Evolutionary conservation across 139 green algal species (phyloP).

Genomic region (Micractinium sp.): DNA sequence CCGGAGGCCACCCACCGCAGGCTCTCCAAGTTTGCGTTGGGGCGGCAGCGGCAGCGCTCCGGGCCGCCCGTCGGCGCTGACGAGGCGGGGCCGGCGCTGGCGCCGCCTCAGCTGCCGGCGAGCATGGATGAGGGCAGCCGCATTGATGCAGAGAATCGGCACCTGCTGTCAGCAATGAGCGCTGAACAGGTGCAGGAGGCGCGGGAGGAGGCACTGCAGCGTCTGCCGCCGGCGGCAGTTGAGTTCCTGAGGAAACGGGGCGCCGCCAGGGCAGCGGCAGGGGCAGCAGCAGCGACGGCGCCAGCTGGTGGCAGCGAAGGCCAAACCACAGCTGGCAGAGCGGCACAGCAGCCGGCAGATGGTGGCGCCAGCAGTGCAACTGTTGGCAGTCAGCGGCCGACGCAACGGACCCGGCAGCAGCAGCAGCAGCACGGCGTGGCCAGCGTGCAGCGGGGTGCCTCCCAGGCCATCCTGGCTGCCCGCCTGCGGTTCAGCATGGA

Average conservation of each 20-base stretch:
- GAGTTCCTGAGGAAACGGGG: slow-evolving; percentile 46
- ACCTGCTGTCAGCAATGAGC: slow-evolving; percentile 40
- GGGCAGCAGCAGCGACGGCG: neutral
- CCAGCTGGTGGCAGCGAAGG: neutral
- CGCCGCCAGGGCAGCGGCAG: neutral
- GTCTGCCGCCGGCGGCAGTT: slow-evolving; percentile 15
- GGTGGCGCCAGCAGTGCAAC: neutral
- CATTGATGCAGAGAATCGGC: slow-evolving; percentile 41
- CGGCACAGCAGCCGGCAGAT: too few species aligned
- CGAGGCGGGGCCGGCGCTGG: neutral
- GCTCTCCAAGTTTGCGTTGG: slow-evolving; percentile 50
- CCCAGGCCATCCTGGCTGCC: neutral
- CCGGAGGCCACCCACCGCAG: slow-evolving; percentile 48
- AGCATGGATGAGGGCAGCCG: neutral
- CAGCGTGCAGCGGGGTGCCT: neutral
- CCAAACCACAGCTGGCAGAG: neutral
- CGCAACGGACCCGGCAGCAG: neutral
- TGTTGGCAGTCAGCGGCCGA: neutral
- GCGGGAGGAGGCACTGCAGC: slow-evolving; percentile 34
- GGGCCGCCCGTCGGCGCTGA: neutral
- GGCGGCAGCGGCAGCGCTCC: slow-evolving; percentile 2
- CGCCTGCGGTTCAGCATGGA: slow-evolving; percentile 36
- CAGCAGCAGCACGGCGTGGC: neutral
- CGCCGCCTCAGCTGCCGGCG: neutral
- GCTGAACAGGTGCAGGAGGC: slow-evolving; percentile 40